Evolutionary conservation across 2,329 filamentous ascomycete genomes (phyloP), one percentile per base, ranked within the genome.

Genomic region (Chalaropsis ovoidea): DNA sequence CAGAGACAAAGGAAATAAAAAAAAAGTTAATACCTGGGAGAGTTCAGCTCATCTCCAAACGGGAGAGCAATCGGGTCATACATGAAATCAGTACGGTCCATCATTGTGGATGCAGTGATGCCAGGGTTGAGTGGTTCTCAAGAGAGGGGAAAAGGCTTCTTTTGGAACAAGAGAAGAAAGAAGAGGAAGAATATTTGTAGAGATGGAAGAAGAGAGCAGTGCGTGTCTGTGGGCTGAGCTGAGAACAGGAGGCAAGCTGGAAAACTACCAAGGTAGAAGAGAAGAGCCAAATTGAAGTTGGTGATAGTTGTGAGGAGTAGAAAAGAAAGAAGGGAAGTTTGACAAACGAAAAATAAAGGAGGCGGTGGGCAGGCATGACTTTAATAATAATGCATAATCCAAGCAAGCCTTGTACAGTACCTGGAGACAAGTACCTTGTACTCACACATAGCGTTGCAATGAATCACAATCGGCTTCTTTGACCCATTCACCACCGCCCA

Each of bases 21-120:
- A 78, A 74, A 77, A 79, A 79, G 79, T 78, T 79, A 82, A 77
- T 85, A 85, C 82, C 82, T 85, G 77, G 80, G 78, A 73, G 82
- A 79, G 72, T 80, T 81, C 73, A 82, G 78, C 75, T 82, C 80
- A 76, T 84, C 81, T 74, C 82, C 80, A 76, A 82, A 78, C 73
- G 83, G 45, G 42, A 64, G 52, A 49, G 62, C 10, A 24, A 11
- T 62, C 41, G 54, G 42, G 61, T 65, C 62, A 49, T 68, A 65
- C 63, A 69, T 65, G 22, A 65, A 58, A n/a, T 66, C 65, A 60
- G 65, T 13, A 62, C 61, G 61, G 10, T 58, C 54, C 63, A 68
- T 62, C 63, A 68, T 62, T 54, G 63, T 27, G 54, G 39, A 35
- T 54, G 61, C 56, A 47, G 52, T 41, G 19, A n/a, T 43, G 62